Percentiles rank a stretch among this genome's conserved stretches.
phyloP scores from a whole-genome alignment of 192 early-diverging fungal genomes.

The Podila epigama region DNA sequence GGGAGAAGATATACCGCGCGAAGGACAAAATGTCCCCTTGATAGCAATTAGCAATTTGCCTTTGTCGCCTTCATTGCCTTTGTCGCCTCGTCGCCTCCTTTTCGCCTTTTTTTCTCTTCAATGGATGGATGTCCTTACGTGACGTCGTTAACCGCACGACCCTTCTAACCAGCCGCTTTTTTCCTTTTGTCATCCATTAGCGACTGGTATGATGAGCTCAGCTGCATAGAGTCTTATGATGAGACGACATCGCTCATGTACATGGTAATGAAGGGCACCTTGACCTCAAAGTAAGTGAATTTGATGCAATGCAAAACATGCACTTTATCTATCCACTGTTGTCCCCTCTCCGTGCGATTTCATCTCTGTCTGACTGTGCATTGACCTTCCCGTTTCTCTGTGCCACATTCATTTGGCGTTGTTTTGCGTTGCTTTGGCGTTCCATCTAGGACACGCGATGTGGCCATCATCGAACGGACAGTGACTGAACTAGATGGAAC shows the following conservation, averaged over 20 bases:
- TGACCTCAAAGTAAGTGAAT: slow-evolving; percentile 47
- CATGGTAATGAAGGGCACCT: slow-evolving; percentile 45
- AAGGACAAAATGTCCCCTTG: background rate
- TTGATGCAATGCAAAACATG: slow-evolving; percentile 43
- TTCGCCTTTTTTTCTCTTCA: too few species aligned
- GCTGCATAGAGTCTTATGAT: slow-evolving; percentile 40
- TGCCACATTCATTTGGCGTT: too few species aligned
- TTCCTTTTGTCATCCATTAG: slow-evolving; percentile 3
- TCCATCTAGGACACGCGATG: slow-evolving; percentile 29
- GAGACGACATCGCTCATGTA: slow-evolving; percentile 44
- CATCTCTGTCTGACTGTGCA: too few species aligned
- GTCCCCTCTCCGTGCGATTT: too few species aligned
- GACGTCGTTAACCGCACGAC: background rate
- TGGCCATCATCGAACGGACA: slow-evolving; percentile 52
- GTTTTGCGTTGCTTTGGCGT: too few species aligned
- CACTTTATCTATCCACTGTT: too few species aligned
- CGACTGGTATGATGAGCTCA: slow-evolving; percentile 48
- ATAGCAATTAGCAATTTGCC: slow-evolving; percentile 5
- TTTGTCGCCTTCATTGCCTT: too few species aligned
- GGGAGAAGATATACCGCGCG: background rate
- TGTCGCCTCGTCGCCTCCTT: too few species aligned
- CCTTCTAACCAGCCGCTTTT: slow-evolving; percentile 8
- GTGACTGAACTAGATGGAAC: slow-evolving; percentile 54
- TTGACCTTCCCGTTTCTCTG: too few species aligned
- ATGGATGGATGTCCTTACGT: too few species aligned